Evolutionary conservation across 768 basidiomycete species (phyloP).

Genomic region (Calocera viscosa): DNA sequence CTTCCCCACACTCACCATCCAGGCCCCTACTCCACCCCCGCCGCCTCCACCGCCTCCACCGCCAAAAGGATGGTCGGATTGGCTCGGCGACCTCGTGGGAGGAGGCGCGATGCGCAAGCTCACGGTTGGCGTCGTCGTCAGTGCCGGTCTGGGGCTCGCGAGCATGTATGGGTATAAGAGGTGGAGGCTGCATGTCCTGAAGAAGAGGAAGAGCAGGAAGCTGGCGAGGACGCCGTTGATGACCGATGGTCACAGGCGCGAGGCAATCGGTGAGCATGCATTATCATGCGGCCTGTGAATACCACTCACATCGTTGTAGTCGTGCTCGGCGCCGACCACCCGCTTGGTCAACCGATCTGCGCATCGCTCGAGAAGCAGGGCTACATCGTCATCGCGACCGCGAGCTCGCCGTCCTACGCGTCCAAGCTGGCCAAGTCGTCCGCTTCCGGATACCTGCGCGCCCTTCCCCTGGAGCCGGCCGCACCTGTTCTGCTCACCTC

Average conservation of each 20-base stretch:
- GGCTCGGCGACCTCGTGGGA: neutral
- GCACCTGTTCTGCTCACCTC: neutral
- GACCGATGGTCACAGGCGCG: neutral
- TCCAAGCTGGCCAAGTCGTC: neutral
- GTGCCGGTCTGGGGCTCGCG: neutral
- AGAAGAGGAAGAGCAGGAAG: constrained; percentile 3
- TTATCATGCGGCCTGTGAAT: neutral
- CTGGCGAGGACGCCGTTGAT: neutral
- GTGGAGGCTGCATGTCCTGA: neutral
- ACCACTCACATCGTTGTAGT: neutral
- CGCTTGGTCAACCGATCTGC: neutral
- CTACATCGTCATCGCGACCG: neutral
- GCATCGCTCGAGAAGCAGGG: neutral
- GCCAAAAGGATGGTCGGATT: neutral
- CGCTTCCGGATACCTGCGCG: neutral
- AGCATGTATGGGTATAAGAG: neutral
- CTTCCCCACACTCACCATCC: neutral
- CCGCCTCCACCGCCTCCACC: neutral
- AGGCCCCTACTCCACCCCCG: neutral
- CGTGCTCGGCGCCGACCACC: constrained; percentile 3
- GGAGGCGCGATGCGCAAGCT: neutral
- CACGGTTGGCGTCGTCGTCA: neutral
- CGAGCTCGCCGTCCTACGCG: neutral
- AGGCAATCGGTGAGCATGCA: neutral
- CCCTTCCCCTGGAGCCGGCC: neutral